phyloP scores from a whole-genome alignment of 2,329 filamentous ascomycete genomes.

The Trichoderma cornu-damae region DNA sequence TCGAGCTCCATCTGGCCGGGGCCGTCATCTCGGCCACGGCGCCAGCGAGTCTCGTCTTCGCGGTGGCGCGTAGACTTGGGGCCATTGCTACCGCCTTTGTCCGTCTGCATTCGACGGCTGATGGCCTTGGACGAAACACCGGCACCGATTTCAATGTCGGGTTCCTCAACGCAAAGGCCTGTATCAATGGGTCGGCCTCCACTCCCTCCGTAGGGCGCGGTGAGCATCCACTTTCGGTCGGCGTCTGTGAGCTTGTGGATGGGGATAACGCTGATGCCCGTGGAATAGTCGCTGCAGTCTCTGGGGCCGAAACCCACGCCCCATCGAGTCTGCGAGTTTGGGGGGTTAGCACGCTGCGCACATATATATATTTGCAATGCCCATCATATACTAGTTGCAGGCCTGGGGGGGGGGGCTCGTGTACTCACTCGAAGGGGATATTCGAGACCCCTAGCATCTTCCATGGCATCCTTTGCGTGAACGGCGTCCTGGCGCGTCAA shows the following conservation, averaged over 20 bases:
- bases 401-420: too few relatives aligned
- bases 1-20: slow-evolving; percentile 5
- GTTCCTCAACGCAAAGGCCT: slow-evolving; percentile 90
- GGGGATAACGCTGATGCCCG: slow-evolving; percentile 87
- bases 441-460: slow-evolving; percentile 66
- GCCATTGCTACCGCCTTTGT: slow-evolving; percentile 59
- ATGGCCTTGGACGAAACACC: slow-evolving; percentile 93
- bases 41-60: slow-evolving; percentile 35
- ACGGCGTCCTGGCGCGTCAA: slow-evolving; percentile 81
- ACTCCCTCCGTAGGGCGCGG: slow-evolving; percentile 86
- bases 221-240: slow-evolving; percentile 95
- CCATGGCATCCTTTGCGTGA: slow-evolving; percentile 79
- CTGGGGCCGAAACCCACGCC: slow-evolving; percentile 94
- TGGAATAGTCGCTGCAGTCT: slow-evolving; percentile 94
- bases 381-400: too few relatives aligned
- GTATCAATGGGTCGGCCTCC: slow-evolving; percentile 75
- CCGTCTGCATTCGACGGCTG: slow-evolving; percentile 63
- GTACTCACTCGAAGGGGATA: slow-evolving; percentile 63
- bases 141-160: slow-evolving; percentile 96
- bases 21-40: slow-evolving; percentile 31
- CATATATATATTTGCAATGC: neutral
- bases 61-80: slow-evolving; percentile 55
- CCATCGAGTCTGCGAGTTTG: slow-evolving; percentile 79
- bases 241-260: slow-evolving; percentile 91
- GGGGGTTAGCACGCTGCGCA: slow-evolving; percentile 18